A percentile compares a stretch with the other conserved stretches of the same genome.
Conservation (phyloP, 495 filamentous ascomycete genomes). For the Daldinia bambusicola region DNA sequence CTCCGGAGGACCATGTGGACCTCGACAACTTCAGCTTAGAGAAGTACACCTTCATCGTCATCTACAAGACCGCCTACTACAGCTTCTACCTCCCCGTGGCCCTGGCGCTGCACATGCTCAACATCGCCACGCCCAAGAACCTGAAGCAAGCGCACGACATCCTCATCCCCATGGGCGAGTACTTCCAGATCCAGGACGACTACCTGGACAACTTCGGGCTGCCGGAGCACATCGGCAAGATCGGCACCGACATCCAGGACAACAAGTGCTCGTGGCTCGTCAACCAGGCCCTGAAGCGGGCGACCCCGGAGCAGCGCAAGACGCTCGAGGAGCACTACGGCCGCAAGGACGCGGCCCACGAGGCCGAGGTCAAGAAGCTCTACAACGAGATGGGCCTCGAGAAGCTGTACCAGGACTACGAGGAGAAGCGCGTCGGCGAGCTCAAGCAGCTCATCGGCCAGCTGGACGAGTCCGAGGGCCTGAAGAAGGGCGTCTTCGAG, state of each 20-base stretch:
- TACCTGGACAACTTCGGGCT: constrained; percentile 97
- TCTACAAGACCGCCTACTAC: constrained; percentile 99
- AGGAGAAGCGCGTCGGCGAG: constrained; percentile 82
- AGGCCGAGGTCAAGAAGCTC: constrained; percentile 85
- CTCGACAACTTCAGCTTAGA: constrained; percentile 92
- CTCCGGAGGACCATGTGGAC: constrained; percentile 90
- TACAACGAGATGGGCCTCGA: constrained; percentile 87
- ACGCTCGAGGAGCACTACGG: constrained; percentile 88
- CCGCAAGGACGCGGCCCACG: constrained; percentile 80
- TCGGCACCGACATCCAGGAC: constrained; percentile 97
- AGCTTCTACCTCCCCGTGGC: constrained; percentile 99
- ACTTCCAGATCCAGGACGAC: constrained; percentile 99
- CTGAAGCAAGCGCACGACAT: constrained; percentile 88
- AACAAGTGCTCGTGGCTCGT: constrained; percentile 99
- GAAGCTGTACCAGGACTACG: constrained; percentile 83
- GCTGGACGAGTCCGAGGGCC: constrained; percentile 83
- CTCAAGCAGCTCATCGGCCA: constrained; percentile 77
- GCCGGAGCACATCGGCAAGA: constrained; percentile 92
- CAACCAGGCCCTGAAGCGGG: constrained; percentile 86
- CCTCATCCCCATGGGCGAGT: constrained; percentile 97
- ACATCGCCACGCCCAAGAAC: constrained; percentile 83
- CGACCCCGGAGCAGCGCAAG: constrained; percentile 81
- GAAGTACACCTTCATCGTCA: constrained; percentile 98
- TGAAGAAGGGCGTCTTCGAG: constrained; percentile 91
- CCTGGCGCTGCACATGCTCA: constrained; percentile 81